These are phyloP conservation scores for Adenanthera pavonina DNA, from an alignment of 306 rosid species.

Conservation along the genomic window DNA sequence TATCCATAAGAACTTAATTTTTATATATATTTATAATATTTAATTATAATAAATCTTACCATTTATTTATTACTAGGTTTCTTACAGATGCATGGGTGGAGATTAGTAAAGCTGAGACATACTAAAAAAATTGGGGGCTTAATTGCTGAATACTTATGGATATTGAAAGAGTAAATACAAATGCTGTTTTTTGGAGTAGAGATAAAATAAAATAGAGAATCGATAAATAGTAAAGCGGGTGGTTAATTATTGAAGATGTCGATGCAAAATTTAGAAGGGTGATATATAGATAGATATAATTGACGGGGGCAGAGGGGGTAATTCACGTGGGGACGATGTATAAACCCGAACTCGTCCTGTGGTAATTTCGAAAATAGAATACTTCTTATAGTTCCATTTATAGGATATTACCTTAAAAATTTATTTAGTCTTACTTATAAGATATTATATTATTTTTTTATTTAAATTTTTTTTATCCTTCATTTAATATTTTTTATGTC, in stretches of 20 bases:
- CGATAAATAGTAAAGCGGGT: neutral
- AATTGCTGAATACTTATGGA: neutral
- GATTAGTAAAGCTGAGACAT: no score
- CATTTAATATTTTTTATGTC: no score
- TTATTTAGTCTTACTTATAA: no score
- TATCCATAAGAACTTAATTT: neutral
- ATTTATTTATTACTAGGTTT: no score
- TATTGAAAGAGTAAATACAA: neutral
- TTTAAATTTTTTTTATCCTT: no score
- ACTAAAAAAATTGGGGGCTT: neutral
- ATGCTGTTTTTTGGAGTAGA: neutral
- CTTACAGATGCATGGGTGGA: no score
- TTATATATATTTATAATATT: neutral
- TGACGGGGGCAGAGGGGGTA: neutral
- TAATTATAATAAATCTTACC: no score
- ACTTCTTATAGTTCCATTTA: neutral
- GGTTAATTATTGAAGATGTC: neutral
- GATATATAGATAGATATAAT: neutral
- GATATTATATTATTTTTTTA: no score
- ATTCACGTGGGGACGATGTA: no score
- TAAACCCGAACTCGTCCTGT: conserved; percentile 32
- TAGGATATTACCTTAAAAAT: no score
- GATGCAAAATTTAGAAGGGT: neutral
- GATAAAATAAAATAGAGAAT: neutral
- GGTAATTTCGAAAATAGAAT: neutral